These are phyloP conservation scores for Pistacia integerrima DNA, from an alignment of 345 rosid species.

Conservation along the genomic window DNA sequence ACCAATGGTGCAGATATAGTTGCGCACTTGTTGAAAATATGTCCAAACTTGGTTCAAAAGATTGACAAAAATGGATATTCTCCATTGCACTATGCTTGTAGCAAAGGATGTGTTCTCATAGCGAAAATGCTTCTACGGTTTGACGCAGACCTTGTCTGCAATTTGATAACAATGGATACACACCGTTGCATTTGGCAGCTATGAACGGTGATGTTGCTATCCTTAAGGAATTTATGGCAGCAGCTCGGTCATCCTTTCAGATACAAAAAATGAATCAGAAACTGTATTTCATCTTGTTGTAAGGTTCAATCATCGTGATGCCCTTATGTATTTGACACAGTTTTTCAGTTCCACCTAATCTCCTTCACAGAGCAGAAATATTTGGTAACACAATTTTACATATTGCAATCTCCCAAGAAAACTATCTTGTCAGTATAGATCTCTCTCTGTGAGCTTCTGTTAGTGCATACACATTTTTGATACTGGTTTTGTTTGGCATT, in stretches of 20 bases:
- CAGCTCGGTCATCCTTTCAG: slow-evolving; percentile 5
- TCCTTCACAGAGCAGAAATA: background rate
- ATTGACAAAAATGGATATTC: slow-evolving; percentile 9
- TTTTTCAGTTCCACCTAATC: slow-evolving; percentile 1
- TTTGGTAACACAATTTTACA: slow-evolving; percentile 16
- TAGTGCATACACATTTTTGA: background rate
- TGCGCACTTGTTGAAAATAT: background rate
- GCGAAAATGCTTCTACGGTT: background rate
- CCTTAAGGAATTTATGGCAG: slow-evolving; percentile 6
- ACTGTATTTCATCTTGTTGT: slow-evolving; percentile 14
- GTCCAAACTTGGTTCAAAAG: slow-evolving; percentile 13
- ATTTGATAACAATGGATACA: background rate
- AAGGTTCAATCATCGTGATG: background rate
- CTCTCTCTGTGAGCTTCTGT: background rate
- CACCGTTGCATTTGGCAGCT: slow-evolving; percentile 18
- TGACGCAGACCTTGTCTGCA: background rate
- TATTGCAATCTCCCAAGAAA: background rate
- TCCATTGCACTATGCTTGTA: slow-evolving; percentile 17
- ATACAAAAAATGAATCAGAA: background rate
- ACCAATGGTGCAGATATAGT: slow-evolving; percentile 1
- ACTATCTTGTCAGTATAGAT: slow-evolving; percentile 12
- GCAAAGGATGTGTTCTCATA: slow-evolving; percentile 1
- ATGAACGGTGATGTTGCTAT: slow-evolving; percentile 1
- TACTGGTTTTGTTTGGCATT: no score
- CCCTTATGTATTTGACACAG: background rate